Percentiles rank a stretch among this genome's conserved stretches.
These are phyloP conservation scores for Melanopsichium pennsylvanicum DNA, from an alignment of 1,284 basidiomycete genomes.

Conservation along the genomic window DNA sequence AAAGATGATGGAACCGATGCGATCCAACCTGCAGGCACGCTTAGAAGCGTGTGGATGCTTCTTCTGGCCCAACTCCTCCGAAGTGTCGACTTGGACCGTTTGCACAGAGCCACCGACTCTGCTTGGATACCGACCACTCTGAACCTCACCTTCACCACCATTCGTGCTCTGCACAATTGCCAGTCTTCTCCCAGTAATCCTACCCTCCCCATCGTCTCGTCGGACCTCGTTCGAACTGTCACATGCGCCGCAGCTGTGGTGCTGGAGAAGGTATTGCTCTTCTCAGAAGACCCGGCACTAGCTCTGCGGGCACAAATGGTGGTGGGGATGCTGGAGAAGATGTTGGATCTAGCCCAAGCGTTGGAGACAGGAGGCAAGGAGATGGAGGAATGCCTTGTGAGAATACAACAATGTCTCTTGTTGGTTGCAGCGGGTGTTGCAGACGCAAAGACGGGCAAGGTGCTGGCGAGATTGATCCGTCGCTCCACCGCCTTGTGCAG, in stretches of 20 bases:
- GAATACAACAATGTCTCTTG: constrained; percentile 10
- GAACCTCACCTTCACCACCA: constrained; percentile 9
- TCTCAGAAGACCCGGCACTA: constrained; percentile 1
- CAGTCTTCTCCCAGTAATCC: not conserved
- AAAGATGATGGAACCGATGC: not conserved
- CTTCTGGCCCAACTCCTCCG: constrained; percentile 9
- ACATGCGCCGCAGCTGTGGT: constrained; percentile 10
- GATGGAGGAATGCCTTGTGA: not conserved
- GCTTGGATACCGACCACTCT: constrained; percentile 18
- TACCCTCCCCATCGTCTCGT: not conserved
- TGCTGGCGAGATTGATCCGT: constrained; percentile 7
- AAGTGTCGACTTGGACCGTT: constrained; percentile 27
- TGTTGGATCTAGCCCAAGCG: constrained; percentile 4
- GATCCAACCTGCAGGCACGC: not conserved
- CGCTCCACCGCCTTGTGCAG: constrained; percentile 11
- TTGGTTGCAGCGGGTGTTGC: not conserved
- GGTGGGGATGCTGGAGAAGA: not conserved
- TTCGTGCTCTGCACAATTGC: constrained; percentile 20
- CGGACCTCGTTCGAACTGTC: constrained; percentile 9
- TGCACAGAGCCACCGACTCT: constrained; percentile 30
- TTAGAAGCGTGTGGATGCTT: constrained; percentile 20
- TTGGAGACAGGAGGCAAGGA: not conserved
- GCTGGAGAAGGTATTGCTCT: constrained; percentile 10
- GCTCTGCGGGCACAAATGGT: not conserved
- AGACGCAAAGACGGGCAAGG: not conserved